Base-by-base conservation (phyloP, 305 asterid genomes). In the Euphrasia arctica region DNA sequence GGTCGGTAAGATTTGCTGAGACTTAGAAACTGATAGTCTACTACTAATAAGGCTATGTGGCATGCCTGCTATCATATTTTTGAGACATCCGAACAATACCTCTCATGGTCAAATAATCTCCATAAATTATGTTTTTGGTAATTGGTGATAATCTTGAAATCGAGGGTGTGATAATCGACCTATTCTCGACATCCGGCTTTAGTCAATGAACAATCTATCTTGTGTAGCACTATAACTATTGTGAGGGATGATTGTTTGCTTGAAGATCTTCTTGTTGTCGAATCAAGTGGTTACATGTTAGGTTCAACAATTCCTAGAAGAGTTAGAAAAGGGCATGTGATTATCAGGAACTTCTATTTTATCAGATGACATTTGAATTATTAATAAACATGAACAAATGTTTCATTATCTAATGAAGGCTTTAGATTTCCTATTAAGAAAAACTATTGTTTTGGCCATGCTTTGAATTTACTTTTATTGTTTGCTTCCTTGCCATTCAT, bases 1-100 rank as follows among this genome's bases (percentile, higher is more conserved):
- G 85, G 99, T 90, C 85, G 96, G 99, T 93, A 93, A 93, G 99
- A 90, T 83, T 39, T 88, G 95, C 96, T 62, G 85, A 81, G 98
- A 86, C 97, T 90, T 77, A 75, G 90, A 86, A 83, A 72, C 85
- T 84, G 76, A 87, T 82, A 78, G 81, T 77, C 80, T 85, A 77
- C 72, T 83, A 75, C 78, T 80, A 79, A 67, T 71, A 80, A 82
- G 96, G 80, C 82, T 77, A 80, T 80, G 64, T 86, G 87, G 78
- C 75, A 67, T 91, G 83, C 90, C 87, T 81, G 78, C 50, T 78
- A 71, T 73, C 34, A 78, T 85, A 79, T 79, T 73, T 79, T 73
- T 79, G 76, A 78, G 86, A 79, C 69, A 14, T 48, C 77, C 75
- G 83, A 70, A 78, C 52, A 65, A 74, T 88, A 73, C 76, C 83